Base-by-base conservation (phyloP, 345 rosid species). In the Pugionium cornutum region DNA sequence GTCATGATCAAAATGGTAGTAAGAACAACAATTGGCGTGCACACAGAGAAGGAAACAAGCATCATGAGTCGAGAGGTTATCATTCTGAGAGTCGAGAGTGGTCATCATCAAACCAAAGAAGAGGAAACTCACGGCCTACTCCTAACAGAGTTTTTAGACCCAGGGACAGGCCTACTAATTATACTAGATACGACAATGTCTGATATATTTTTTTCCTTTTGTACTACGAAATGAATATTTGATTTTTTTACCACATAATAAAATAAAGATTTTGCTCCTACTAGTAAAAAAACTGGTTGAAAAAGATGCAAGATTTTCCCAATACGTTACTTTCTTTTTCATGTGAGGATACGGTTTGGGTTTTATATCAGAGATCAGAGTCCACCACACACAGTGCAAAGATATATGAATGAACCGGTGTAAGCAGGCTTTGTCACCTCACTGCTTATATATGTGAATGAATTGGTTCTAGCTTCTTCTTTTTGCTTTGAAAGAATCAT, bases 41-140 rank as follows among this genome's bases (percentile, higher is more conserved):
- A 10, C 58, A 41, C 6, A 54, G 48, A 69, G 61, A 52, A 43
- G 43, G 56, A 56, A 35, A 37, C 27, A 72, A 29, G 9, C 43
- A 32, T 47, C 52, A 33, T 11, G 54, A 28, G 32, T 52, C 67
- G 37, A 66, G 67, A 59, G 9, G 26, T 30, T 34, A 65, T 52
- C 40, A 2, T 49, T 53, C 48, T 46, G 66, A 58, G 66, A 58
- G 41, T 43, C 66, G 76, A 51, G 72, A 66, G 29, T 37, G 81
- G 65, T 67, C 75, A 68, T 60, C 67, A 45, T 56, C 78, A 29
- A 66, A 39, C 52, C 73, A 57, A 42, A 46, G 58, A 49, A 76
- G 74, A 58, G 73, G 74, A 66, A 72, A 67, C 6, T 56, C 72
- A n/a, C 35, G 58, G 7, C 18, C 7, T 36, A n/a, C 40, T 27